phyloP scores from a whole-genome alignment of 768 basidiomycete species.

The Rhodotorula babjevae region DNA sequence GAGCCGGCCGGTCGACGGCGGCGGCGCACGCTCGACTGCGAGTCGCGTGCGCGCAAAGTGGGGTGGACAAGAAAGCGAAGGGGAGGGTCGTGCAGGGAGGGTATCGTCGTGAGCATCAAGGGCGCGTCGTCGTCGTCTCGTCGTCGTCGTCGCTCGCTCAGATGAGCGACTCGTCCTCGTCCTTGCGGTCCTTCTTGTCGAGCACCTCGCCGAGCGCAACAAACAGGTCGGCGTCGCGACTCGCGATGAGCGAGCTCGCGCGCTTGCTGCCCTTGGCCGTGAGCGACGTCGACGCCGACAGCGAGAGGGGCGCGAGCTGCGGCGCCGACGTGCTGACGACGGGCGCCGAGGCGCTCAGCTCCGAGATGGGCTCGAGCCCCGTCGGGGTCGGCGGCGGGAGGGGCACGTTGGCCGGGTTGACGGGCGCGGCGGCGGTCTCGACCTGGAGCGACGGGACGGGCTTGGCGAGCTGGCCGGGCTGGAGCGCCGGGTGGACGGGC shows the following conservation, averaged over 20 bases:
- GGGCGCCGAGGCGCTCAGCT: not conserved
- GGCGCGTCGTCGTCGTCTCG: not conserved
- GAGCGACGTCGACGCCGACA: not conserved
- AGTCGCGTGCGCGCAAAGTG: too few species aligned
- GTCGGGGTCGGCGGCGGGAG: conserved; percentile 32
- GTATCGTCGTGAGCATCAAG: too few species aligned
- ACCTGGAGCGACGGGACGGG: not conserved
- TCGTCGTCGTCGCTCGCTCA: not conserved
- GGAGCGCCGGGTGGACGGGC: conserved; percentile 7
- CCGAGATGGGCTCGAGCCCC: not conserved
- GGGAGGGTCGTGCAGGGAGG: too few species aligned
- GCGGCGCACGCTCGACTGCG: too few species aligned
- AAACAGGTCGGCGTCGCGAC: conserved; percentile 33
- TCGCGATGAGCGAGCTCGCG: conserved; percentile 29
- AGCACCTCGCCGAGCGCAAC: conserved; percentile 36
- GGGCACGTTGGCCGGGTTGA: conserved; percentile 30
- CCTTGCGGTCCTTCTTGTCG: not conserved
- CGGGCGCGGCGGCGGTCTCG: not conserved
- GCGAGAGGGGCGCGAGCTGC: conserved; percentile 20
- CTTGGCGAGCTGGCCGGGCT: not conserved
- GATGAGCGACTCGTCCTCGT: not conserved
- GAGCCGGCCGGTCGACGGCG: too few species aligned
- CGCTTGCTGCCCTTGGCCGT: conserved; percentile 17
- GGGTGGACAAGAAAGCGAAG: too few species aligned
- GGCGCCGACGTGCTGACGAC: not conserved